These are phyloP conservation scores for Hygrophorus pudorinus DNA, from an alignment of 768 basidiomycete genomes.

Conservation along the genomic window DNA sequence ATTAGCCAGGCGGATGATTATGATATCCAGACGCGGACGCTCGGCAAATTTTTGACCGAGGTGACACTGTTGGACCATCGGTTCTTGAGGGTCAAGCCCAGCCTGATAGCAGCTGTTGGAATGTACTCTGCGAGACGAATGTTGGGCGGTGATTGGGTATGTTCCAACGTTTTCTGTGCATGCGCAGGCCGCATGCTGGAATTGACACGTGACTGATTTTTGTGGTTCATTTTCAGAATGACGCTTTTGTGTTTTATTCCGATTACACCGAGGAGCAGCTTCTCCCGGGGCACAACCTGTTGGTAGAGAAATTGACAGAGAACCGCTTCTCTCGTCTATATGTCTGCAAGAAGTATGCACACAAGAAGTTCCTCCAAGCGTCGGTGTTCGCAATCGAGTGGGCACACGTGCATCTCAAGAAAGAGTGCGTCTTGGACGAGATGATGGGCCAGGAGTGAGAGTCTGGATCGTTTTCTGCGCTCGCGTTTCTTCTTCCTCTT, in stretches of 20 bases:
- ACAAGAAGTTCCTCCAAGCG: conserved; percentile 97
- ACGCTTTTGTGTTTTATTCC: conserved; percentile 87
- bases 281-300: conserved; percentile 64
- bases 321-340: conserved; percentile 74
- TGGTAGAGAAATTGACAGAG: conserved; percentile 77
- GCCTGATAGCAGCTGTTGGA: conserved; percentile 87
- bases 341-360: conserved; percentile 92
- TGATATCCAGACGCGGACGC: conserved; percentile 92
- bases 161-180: conserved; percentile 25
- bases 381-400: conserved; percentile 69
- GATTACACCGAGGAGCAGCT: conserved; percentile 86
- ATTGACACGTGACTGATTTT: conserved; percentile 29
- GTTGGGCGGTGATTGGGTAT: conserved; percentile 94
- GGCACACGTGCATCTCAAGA: conserved; percentile 45
- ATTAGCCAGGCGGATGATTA: conserved; percentile 99
- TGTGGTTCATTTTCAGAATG: conserved; percentile 58
- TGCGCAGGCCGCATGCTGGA: conserved; percentile 8
- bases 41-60: conserved; percentile 97
- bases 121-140: conserved; percentile 96
- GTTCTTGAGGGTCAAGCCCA: conserved; percentile 90
- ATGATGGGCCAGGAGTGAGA: conserved; percentile 14
- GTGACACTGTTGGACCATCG: conserved; percentile 88
- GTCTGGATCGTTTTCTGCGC: background rate
- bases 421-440: conserved; percentile 38
- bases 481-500: background rate